phyloP scores from a whole-genome alignment of 2,329 filamentous ascomycete genomes.

The Ophiostoma sp. region DNA sequence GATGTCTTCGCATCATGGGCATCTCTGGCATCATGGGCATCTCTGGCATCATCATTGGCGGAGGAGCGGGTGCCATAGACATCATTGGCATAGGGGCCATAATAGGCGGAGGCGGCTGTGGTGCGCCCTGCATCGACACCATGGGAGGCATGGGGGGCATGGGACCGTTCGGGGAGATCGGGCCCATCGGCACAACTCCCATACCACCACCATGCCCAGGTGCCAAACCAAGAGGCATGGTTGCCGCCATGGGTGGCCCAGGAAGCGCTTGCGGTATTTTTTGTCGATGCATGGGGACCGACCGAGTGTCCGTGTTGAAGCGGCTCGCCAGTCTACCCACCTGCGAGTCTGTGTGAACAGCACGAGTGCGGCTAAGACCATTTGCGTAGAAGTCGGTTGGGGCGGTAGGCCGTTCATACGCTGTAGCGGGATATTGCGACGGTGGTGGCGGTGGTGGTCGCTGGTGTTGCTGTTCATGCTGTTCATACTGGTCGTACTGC shows the following conservation, averaged over 20 bases:
- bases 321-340: constrained; percentile 54
- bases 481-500: background rate
- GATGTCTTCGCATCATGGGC: constrained; percentile 41
- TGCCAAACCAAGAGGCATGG: background rate
- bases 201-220: background rate
- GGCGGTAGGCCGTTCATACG: constrained; percentile 41
- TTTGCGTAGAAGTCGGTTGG: constrained; percentile 46
- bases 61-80: constrained; percentile 36
- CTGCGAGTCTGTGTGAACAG: constrained; percentile 45
- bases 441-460: constrained; percentile 13
- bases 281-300: constrained; percentile 33
- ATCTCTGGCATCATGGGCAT: constrained; percentile 35
- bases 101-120: constrained; percentile 27
- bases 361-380: constrained; percentile 47
- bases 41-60: constrained; percentile 33
- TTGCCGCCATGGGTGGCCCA: constrained; percentile 26
- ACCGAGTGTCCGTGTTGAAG: constrained; percentile 48
- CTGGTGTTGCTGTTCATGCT: constrained; percentile 22
- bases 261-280: constrained; percentile 30
- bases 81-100: constrained; percentile 32
- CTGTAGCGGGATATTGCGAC: constrained; percentile 29
- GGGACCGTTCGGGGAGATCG: constrained; percentile 6
- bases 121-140: constrained; percentile 29
- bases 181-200: constrained; percentile 19
- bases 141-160: constrained; percentile 32